Conservation (phyloP, 306 rosid species). For the Quercus ilex region DNA sequence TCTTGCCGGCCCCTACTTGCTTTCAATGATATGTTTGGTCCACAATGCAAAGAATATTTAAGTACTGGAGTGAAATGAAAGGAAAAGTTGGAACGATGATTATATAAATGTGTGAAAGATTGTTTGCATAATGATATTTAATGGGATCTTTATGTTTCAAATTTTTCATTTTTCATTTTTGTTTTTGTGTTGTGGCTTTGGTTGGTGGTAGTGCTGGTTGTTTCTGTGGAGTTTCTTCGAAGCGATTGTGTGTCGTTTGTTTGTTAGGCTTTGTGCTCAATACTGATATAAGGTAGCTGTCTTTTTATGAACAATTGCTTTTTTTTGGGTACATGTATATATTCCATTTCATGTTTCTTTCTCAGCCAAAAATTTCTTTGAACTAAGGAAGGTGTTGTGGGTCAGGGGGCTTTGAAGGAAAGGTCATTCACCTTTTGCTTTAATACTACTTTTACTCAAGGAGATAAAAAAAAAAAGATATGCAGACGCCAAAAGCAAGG, state of each 20-base stretch:
- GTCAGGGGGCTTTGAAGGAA: conserved; percentile 45
- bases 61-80: conserved; percentile 43
- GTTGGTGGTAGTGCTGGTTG: conserved; percentile 97
- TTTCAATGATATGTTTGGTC: conserved; percentile 20
- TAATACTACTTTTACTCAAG: conserved; percentile 8
- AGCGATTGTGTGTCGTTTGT: conserved; percentile 69
- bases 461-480: conserved; percentile 25
- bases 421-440: conserved; percentile 30
- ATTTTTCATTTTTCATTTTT: conserved; percentile 5
- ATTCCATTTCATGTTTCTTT: conserved; percentile 45
- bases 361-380: conserved; percentile 39
- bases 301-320: conserved; percentile 10
- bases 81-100: conserved; percentile 19
- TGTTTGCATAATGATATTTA: conserved; percentile 27
- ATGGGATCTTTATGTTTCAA: conserved; percentile 22
- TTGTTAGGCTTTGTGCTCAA: conserved; percentile 52
- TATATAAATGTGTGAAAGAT: conserved; percentile 18
- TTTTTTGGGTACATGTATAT: conserved; percentile 30
- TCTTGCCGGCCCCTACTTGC: conserved; percentile 26
- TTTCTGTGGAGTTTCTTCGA: conserved; percentile 78
- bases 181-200: conserved; percentile 32
- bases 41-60: conserved; percentile 10
- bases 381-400: conserved; percentile 55
- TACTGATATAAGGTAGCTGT: conserved; percentile 42
- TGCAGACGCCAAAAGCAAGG: conserved; percentile 89